A percentile compares a stretch with the other conserved stretches of the same genome.
Evolutionary conservation across 2,329 filamentous ascomycete species (phyloP).

Genomic region (Davidsoniella eucalypti): DNA sequence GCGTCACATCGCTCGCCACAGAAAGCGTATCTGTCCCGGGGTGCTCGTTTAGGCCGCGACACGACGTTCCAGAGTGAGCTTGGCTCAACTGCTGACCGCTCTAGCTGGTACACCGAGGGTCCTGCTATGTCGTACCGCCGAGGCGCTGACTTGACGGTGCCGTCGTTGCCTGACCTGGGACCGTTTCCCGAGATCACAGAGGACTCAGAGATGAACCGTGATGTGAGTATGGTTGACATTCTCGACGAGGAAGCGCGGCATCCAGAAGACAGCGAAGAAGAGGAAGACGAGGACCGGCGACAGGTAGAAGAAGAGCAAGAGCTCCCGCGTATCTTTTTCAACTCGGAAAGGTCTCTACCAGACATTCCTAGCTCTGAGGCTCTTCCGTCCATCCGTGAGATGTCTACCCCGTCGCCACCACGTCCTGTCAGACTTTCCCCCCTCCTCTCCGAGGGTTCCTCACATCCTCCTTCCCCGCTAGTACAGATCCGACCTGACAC

Average conservation of each 20-base stretch:
- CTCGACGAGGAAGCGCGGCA: background rate
- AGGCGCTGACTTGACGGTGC: background rate
- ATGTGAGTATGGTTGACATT: conserved; percentile 8
- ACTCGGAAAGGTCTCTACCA: conserved; percentile 6
- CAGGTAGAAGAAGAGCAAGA: conserved; percentile 3
- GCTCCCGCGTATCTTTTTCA: conserved; percentile 4
- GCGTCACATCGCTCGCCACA: background rate
- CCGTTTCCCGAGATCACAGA: conserved; percentile 5
- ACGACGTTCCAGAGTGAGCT: conserved; percentile 2
- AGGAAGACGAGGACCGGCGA: background rate
- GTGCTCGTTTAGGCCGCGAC: conserved; percentile 2
- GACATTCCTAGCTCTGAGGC: conserved; percentile 12
- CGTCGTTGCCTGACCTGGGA: conserved; percentile 7
- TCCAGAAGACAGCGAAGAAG: background rate
- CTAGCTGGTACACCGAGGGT: conserved; percentile 11
- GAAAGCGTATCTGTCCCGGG: conserved; percentile 2
- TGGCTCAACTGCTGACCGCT: conserved; percentile 1
- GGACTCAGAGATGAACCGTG: background rate
- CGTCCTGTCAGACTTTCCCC: background rate
- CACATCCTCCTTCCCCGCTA: background rate
- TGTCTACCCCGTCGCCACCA: conserved; percentile 3
- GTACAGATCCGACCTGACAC: conserved; percentile 6
- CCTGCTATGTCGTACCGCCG: conserved; percentile 1
- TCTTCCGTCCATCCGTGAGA: conserved; percentile 10
- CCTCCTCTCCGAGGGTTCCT: background rate